phyloP scores from a whole-genome alignment of 202 grass and related monocot genomes.

The Saccharum hybrid region DNA sequence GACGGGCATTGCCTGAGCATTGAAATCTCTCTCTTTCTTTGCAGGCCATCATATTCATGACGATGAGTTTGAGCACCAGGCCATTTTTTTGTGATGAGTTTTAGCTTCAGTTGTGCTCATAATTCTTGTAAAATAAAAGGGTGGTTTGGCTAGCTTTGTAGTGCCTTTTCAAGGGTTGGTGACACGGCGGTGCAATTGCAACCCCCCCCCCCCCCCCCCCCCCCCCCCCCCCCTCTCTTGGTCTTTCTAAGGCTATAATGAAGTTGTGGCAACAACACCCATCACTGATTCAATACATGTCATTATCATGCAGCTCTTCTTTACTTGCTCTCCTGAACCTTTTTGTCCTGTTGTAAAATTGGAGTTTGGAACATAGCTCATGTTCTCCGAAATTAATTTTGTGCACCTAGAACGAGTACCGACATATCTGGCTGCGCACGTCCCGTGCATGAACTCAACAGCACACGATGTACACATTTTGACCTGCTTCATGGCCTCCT shows the following conservation, averaged over 20 bases:
- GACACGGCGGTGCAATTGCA: neutral
- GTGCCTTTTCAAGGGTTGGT: conserved; percentile 13
- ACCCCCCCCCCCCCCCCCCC: too few relatives aligned
- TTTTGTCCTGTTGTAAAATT: neutral
- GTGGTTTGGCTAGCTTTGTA: neutral
- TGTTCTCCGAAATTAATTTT: neutral
- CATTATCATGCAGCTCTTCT: neutral
- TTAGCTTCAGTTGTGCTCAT: neutral
- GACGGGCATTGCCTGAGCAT: conserved; percentile 12
- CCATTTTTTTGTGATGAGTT: neutral
- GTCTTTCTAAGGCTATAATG: neutral
- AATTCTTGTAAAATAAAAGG: neutral
- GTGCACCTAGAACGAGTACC: neutral
- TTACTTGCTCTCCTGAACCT: neutral
- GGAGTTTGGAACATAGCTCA: neutral
- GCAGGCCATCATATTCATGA: conserved; percentile 2
- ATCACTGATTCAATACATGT: neutral
- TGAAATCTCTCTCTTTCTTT: conserved; percentile 3
- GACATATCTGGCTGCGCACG: neutral
- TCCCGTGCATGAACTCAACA: neutral
- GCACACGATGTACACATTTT: neutral
- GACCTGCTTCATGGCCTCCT: neutral
- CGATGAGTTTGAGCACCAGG: conserved; percentile 9
- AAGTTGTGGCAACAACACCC: neutral
- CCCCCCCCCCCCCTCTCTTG: too few relatives aligned